Conservation (phyloP, 164 flowering plant genomes). For the Aristolochia californica region DNA sequence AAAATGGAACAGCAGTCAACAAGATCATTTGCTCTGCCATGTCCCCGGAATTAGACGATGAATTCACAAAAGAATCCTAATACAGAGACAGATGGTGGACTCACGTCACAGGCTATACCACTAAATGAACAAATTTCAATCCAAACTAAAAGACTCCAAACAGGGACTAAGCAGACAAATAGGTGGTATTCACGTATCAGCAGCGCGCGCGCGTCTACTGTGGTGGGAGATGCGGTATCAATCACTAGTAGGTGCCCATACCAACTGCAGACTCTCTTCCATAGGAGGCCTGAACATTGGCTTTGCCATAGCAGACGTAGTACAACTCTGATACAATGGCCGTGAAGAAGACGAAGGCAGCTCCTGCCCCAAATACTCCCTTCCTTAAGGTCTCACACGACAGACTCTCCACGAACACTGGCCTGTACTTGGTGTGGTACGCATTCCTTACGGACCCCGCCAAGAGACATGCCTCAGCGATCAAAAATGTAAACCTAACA, state of each 20-base stretch:
- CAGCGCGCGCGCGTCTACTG: too few species aligned
- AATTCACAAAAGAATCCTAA: too few species aligned
- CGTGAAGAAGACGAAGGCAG: constrained; percentile 63
- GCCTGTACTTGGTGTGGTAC: constrained; percentile 71
- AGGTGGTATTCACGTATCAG: too few species aligned
- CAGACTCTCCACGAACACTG: constrained; percentile 21
- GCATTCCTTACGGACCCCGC: constrained; percentile 87
- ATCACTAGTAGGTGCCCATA: constrained; percentile 32
- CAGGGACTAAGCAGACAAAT: too few species aligned
- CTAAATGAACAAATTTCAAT: too few species aligned
- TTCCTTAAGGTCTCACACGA: constrained; percentile 61
- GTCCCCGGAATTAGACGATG: too few species aligned
- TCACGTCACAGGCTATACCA: too few species aligned
- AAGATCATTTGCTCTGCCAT: too few species aligned
- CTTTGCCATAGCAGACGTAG: constrained; percentile 49
- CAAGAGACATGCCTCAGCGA: constrained; percentile 73
- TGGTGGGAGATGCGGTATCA: neutral
- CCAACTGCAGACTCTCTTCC: constrained; percentile 30
- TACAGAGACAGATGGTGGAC: too few species aligned
- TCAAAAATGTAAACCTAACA: constrained; percentile 56
- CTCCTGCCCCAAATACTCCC: constrained; percentile 80
- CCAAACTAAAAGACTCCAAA: too few species aligned
- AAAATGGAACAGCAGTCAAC: too few species aligned
- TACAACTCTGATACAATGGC: constrained; percentile 48
- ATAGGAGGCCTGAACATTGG: constrained; percentile 22